These are phyloP conservation scores for Leccinum angustisporum DNA, from an alignment of 1,284 basidiomycete species.

Conservation along the genomic window DNA sequence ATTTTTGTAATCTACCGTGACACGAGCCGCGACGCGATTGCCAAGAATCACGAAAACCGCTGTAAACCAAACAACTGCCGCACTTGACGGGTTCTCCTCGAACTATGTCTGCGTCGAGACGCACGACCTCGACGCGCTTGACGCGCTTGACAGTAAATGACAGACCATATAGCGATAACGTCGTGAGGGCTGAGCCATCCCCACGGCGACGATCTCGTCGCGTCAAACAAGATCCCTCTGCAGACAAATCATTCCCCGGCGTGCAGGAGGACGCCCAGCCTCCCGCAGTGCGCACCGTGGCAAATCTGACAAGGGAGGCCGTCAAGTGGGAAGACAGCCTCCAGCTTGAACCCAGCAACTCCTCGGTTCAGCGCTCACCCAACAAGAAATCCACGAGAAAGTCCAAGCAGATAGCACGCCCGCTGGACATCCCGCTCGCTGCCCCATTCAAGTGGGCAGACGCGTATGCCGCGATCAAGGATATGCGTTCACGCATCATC, in stretches of 20 bases:
- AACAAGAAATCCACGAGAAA: conserved; percentile 15
- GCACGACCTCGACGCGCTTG: conserved; percentile 10
- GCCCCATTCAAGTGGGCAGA: conserved; percentile 74
- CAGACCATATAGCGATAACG: too few relatives aligned
- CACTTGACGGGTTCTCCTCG: too few relatives aligned
- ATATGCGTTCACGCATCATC: conserved; percentile 69
- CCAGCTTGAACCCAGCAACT: not conserved
- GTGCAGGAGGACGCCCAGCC: not conserved
- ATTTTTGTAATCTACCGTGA: too few relatives aligned
- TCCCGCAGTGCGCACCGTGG: not conserved
- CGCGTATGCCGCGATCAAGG: conserved; percentile 73
- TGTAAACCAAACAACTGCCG: too few relatives aligned
- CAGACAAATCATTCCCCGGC: conserved; percentile 14
- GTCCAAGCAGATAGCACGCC: conserved; percentile 49
- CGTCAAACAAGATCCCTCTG: conserved; percentile 34
- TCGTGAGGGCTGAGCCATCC: conserved; percentile 3
- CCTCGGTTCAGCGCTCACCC: not conserved
- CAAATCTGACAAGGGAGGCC: not conserved
- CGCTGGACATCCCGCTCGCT: conserved; percentile 69
- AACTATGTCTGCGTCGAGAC: conserved; percentile 17
- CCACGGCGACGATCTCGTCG: conserved; percentile 29
- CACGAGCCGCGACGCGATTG: too few relatives aligned
- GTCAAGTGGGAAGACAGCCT: not conserved
- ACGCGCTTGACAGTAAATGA: conserved; percentile 36
- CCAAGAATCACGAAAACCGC: too few relatives aligned